Base-by-base conservation (phyloP, 257 asterid genomes). In the Lycium ferocissimum region DNA sequence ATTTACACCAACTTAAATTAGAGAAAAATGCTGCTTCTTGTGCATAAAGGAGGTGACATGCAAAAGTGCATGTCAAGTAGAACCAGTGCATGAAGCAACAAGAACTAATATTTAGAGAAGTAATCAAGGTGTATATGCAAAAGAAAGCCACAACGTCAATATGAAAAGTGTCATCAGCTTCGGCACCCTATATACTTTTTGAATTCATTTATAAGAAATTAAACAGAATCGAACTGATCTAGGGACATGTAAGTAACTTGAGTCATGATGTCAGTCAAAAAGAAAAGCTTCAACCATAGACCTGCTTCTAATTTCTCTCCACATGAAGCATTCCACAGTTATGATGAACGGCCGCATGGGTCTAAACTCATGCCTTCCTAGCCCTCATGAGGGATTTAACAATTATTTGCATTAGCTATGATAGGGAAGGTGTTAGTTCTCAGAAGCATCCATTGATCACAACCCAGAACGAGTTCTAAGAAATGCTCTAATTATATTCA, bases 111-210 rank as follows among this genome's bases (percentile, higher is more conserved):
- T 78, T 78, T 33, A 26, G 26, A 53, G 37, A 76, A 54, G 14
- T 51, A 78, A 11, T 78, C 82, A 33, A 13, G 65, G 65, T 53
- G 65, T 53, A 78, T 51, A 78, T 53, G 82, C 15, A 78, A 78
- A 53, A 53, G 49, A 78, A 78, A 53, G 47, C 47, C 82, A 78
- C 47, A 53, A 78, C 4, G 0, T 53, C 82, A 14, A 53, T 53
- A 53, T 53, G 65, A 51, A 26, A 76, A 53, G 82, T 13, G 47
- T 78, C 47, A 78, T 53, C 49, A 78, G 82, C 61, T 76, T 51
- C 40, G 3, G 38, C 82, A 78, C 65, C 82, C 47, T 53, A 7
- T 53, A 26, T 22, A 76, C 38, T 76, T 76, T 76, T 78, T 15
- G 47, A 53, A 53, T 3, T 14, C 65, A 78, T 13, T 51, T 78